Percentiles rank a stretch among this genome's conserved stretches.
These are phyloP conservation scores for Tanacetum coccineum DNA, from an alignment of 129 eudicot species.

Conservation along the genomic window DNA sequence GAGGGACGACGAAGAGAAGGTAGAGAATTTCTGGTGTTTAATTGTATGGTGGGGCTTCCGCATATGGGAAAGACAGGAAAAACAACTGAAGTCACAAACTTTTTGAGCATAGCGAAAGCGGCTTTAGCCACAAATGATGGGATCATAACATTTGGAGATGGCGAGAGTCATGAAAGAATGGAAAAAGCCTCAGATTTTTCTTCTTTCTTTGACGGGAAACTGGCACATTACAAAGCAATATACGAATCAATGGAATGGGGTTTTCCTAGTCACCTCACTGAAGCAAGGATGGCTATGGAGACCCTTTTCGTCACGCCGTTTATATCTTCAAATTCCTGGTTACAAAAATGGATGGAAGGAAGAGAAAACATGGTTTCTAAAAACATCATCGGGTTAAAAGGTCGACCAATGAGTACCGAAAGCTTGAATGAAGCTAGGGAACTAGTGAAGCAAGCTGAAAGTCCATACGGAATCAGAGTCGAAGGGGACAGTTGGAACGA, in stretches of 20 bases:
- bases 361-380: not conserved
- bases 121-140: constrained; percentile 37
- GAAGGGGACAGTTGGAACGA: constrained; percentile 43
- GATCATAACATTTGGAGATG: constrained; percentile 49
- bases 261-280: constrained; percentile 45
- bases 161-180: constrained; percentile 34
- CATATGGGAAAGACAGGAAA: constrained; percentile 49
- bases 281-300: constrained; percentile 64
- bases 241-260: constrained; percentile 52
- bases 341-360: constrained; percentile 47
- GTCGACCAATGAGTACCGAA: constrained; percentile 32
- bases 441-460: constrained; percentile 50
- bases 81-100: constrained; percentile 31
- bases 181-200: constrained; percentile 16
- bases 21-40: constrained; percentile 52
- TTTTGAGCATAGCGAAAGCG: constrained; percentile 37
- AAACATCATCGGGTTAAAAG: constrained; percentile 27
- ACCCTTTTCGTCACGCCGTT: constrained; percentile 49
- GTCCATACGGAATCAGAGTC: constrained; percentile 40
- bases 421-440: constrained; percentile 48
- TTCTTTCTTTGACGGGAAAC: constrained; percentile 34
- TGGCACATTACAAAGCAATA: constrained; percentile 49
- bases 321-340: constrained; percentile 46
- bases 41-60: constrained; percentile 54
- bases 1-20: not conserved